Evolutionary conservation across 2,329 filamentous ascomycete species (phyloP).

Genomic region (Penicillium freii): DNA sequence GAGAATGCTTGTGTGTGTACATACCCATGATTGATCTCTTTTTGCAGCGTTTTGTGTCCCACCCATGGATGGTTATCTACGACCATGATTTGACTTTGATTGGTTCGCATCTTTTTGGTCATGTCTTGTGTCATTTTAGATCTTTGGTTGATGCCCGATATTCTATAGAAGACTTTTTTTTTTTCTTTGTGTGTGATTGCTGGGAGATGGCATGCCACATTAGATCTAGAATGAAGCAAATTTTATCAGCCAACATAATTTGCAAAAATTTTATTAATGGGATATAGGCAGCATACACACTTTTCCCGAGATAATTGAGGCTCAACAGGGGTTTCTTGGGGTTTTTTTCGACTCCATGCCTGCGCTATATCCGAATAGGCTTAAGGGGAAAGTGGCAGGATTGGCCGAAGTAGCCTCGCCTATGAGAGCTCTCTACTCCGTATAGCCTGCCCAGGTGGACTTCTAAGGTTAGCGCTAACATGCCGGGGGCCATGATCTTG

Average conservation of each 20-base stretch:
- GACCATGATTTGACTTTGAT: constrained; percentile 4
- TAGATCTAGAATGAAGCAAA: constrained; percentile 1
- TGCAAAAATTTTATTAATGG: background rate
- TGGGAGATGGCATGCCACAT: background rate
- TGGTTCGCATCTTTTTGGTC: constrained; percentile 1
- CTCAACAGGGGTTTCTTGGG: background rate
- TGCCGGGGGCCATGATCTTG: too few species aligned
- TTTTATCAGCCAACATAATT: background rate
- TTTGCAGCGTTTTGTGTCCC: constrained; percentile 19
- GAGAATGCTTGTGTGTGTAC: constrained; percentile 3
- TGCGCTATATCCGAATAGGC: background rate
- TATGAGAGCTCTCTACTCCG: too few species aligned
- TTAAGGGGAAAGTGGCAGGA: background rate
- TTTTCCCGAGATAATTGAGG: constrained; percentile 2
- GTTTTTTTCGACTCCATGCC: background rate
- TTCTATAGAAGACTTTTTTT: background rate
- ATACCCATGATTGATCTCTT: constrained; percentile 8
- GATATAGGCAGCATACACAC: background rate
- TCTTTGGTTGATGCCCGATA: background rate
- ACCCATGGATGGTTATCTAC: constrained; percentile 15
- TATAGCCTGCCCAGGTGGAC: too few species aligned
- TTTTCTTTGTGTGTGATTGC: background rate
- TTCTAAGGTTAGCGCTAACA: too few species aligned
- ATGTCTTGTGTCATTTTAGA: background rate
- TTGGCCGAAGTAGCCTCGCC: background rate